A percentile compares a stretch with the other conserved stretches of the same genome.
Conservation (phyloP, 2,329 filamentous ascomycete genomes). For the Aschersonia sp. region DNA sequence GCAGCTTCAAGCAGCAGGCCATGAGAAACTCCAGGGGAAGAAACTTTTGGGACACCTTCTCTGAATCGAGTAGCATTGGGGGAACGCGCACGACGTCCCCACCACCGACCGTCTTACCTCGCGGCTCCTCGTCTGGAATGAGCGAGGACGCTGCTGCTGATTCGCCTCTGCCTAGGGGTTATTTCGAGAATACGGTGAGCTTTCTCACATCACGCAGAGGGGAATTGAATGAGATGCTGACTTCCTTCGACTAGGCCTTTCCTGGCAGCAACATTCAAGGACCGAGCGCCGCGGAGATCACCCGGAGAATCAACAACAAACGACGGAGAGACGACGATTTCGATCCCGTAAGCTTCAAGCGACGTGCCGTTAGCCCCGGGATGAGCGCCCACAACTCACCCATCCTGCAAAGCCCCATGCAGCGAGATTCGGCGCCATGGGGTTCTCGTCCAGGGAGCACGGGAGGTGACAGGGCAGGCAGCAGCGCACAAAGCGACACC, state of each 20-base stretch:
- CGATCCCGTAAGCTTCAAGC: conserved; percentile 76
- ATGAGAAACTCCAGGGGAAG: conserved; percentile 57
- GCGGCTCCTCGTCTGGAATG: conserved; percentile 42
- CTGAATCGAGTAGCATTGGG: conserved; percentile 44
- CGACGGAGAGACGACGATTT: conserved; percentile 85
- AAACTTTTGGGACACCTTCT: conserved; percentile 63
- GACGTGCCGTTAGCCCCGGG: conserved; percentile 79
- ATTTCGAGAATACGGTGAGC: conserved; percentile 16
- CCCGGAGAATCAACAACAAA: conserved; percentile 64
- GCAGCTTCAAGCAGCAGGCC: conserved; percentile 62
- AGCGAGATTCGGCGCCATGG: conserved; percentile 57
- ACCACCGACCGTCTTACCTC: conserved; percentile 45
- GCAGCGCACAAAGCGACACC: conserved; percentile 36
- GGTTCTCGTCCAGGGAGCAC: conserved; percentile 54
- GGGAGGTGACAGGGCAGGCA: conserved; percentile 34
- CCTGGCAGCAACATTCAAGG: conserved; percentile 23
- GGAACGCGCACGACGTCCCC: conserved; percentile 46
- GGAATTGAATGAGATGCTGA: background rate
- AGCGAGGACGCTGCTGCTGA: conserved; percentile 64
- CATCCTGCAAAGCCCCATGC: conserved; percentile 68
- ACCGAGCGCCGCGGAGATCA: conserved; percentile 58
- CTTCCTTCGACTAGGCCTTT: conserved; percentile 4
- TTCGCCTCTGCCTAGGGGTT: conserved; percentile 37
- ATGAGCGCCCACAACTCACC: conserved; percentile 87
- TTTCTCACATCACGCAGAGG: background rate